Conservation (phyloP, 805 yeast species). For the Brettanomyces naardenensis region DNA sequence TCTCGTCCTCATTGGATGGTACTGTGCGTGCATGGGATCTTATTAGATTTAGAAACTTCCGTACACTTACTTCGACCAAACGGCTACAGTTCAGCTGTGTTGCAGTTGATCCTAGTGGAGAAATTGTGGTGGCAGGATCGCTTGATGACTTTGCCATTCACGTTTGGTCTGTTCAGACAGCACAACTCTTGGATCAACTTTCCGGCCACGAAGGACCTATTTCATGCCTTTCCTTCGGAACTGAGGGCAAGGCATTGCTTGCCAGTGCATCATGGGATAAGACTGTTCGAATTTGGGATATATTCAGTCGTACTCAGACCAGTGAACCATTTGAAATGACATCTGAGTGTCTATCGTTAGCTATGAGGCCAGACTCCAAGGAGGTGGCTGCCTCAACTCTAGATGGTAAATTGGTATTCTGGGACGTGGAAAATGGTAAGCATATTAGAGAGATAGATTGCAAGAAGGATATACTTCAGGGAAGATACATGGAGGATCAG, state of each 20-base stretch:
- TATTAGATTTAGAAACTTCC: conserved; percentile 83
- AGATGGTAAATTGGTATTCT: conserved; percentile 79
- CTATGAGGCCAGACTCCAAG: conserved; percentile 90
- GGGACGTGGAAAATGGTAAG: conserved; percentile 75
- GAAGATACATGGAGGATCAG: conserved; percentile 76
- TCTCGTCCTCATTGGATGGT: conserved; percentile 90
- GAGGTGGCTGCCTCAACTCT: conserved; percentile 81
- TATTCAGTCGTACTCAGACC: conserved; percentile 77
- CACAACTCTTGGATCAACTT: conserved; percentile 79
- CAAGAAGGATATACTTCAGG: conserved; percentile 76
- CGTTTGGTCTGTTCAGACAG: conserved; percentile 96
- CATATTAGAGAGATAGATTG: conserved; percentile 84
- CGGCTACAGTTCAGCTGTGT: conserved; percentile 80
- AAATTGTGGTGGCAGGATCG: conserved; percentile 92
- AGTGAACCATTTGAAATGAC: conserved; percentile 86
- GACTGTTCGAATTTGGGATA: conserved; percentile 87
- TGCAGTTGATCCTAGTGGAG: conserved; percentile 97
- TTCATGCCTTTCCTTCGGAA: conserved; percentile 78
- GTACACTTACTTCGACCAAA: conserved; percentile 88
- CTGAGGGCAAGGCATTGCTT: conserved; percentile 56
- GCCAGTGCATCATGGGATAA: conserved; percentile 97
- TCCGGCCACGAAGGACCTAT: conserved; percentile 96
- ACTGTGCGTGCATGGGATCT: conserved; percentile 97
- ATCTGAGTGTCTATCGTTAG: conserved; percentile 75
- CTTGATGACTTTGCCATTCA: conserved; percentile 83